phyloP scores from a whole-genome alignment of 345 rosid genomes.

The Eucalyptus polybractea region DNA sequence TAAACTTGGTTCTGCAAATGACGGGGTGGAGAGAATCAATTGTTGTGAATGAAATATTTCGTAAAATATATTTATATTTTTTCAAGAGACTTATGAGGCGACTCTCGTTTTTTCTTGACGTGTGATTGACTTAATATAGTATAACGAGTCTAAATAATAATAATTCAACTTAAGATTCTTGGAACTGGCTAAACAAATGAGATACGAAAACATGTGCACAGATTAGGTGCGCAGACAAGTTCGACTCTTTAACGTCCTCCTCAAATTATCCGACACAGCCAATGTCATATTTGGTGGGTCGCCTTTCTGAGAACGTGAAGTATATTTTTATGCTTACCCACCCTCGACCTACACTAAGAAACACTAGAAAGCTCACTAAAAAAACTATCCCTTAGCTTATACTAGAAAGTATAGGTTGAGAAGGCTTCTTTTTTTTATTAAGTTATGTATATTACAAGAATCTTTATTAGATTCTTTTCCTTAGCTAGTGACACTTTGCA shows the following conservation, averaged over 20 bases:
- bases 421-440: background rate
- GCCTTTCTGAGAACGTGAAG: background rate
- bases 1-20: background rate
- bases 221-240: background rate
- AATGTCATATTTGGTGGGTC: background rate
- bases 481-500: background rate
- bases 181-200: background rate
- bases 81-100: background rate
- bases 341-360: background rate
- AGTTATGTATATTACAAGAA: background rate
- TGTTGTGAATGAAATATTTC: background rate
- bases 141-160: background rate
- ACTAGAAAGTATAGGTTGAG: background rate
- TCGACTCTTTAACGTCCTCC: background rate
- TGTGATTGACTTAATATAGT: background rate
- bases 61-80: background rate
- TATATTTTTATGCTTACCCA: background rate
- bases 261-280: background rate
- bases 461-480: background rate
- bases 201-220: background rate
- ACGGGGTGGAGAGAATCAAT: background rate
- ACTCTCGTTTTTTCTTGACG: background rate
- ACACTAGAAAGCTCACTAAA: background rate
- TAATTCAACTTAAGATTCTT: background rate
- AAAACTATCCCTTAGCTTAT: background rate